These are phyloP conservation scores for Angophora floribunda DNA, from an alignment of 345 rosid species.

Conservation along the genomic window DNA sequence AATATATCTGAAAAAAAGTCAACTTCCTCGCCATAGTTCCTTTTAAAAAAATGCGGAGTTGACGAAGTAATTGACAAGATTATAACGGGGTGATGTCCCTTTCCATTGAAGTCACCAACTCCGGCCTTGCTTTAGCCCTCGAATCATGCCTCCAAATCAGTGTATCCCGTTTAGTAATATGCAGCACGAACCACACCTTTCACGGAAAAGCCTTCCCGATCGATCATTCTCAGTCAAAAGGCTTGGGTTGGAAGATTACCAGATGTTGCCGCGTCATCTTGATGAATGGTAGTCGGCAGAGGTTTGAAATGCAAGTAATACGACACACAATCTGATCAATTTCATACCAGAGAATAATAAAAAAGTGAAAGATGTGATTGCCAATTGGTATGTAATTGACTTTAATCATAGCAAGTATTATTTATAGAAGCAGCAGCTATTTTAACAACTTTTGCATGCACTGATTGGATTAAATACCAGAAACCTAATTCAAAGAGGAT, in stretches of 20 bases:
- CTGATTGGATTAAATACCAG: not conserved
- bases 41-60: not conserved
- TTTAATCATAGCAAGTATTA: not conserved
- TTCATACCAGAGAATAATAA: not conserved
- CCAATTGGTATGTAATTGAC: not conserved
- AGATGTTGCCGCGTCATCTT: constrained; percentile 1
- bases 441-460: not conserved
- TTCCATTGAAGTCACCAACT: not conserved
- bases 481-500: not conserved
- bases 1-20: not conserved
- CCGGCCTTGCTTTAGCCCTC: constrained; percentile 10
- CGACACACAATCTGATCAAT: not conserved
- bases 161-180: not conserved
- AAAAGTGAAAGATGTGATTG: not conserved
- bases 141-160: constrained; percentile 19
- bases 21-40: not conserved
- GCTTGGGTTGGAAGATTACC: not conserved
- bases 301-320: not conserved
- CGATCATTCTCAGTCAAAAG: not conserved
- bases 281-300: constrained; percentile 19
- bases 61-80: not conserved
- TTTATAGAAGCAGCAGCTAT: not conserved
- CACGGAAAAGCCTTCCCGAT: not conserved
- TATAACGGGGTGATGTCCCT: not conserved
- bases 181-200: not conserved